Conservation (phyloP, 176 grass and related monocot genomes). For the sorghum (Sorghum bicolor) region DNA sequence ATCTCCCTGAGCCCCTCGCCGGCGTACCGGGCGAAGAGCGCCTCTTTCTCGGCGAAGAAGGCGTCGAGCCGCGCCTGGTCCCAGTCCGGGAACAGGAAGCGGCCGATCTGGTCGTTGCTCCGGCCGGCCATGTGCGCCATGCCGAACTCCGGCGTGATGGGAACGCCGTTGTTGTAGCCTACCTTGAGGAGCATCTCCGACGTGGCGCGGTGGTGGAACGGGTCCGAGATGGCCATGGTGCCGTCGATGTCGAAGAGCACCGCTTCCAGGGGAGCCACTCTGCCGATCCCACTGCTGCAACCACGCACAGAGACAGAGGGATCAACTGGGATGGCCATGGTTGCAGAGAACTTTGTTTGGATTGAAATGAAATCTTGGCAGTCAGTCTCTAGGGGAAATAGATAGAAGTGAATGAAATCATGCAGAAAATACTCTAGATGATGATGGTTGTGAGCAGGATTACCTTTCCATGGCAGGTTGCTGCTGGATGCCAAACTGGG, state of each 20-base stretch:
- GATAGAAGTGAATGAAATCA: neutral
- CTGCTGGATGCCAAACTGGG: neutral
- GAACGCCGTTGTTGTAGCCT: conserved; percentile 71
- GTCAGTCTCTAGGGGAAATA: neutral
- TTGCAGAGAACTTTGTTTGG: neutral
- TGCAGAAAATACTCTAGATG: neutral
- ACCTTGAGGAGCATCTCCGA: conserved; percentile 64
- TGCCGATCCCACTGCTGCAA: conserved; percentile 33
- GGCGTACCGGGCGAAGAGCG: conserved; percentile 63
- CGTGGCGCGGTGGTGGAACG: conserved; percentile 67
- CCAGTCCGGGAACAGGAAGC: conserved; percentile 75
- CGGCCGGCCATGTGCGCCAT: conserved; percentile 72
- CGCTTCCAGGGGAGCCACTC: conserved; percentile 56
- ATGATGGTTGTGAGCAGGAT: neutral
- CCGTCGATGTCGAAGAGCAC: conserved; percentile 87
- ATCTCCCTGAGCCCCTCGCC: conserved; percentile 57
- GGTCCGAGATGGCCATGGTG: conserved; percentile 69
- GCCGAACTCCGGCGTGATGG: conserved; percentile 70
- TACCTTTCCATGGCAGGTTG: conserved; percentile 28
- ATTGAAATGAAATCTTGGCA: neutral
- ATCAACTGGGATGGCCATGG: neutral
- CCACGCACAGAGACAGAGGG: too few relatives aligned
- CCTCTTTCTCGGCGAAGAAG: conserved; percentile 81
- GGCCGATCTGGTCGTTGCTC: conserved; percentile 61
- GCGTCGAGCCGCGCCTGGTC: conserved; percentile 27